phyloP scores from a whole-genome alignment of 2,329 filamentous ascomycete species.

The Tolypocladium capitatum region DNA sequence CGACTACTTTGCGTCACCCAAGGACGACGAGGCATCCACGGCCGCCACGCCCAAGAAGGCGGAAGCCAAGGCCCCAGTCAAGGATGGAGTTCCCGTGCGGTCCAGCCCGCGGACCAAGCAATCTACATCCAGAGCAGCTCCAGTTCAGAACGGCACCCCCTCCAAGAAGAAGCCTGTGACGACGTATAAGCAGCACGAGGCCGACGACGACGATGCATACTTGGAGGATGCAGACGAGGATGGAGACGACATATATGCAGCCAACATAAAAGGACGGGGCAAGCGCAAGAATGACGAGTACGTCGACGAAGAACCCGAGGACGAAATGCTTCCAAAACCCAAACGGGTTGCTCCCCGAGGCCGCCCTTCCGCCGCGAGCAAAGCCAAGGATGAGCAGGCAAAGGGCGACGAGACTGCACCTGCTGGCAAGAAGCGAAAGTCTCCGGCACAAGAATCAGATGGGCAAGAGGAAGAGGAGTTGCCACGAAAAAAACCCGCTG shows the following conservation, averaged over 20 bases:
- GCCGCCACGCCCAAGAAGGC: slow-evolving; percentile 25
- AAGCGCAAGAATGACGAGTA: slow-evolving; percentile 65
- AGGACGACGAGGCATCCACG: slow-evolving; percentile 24
- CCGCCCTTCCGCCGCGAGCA: slow-evolving; percentile 9
- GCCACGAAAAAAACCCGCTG: slow-evolving; percentile 44
- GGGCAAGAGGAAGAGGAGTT: slow-evolving; percentile 42
- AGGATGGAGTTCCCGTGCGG: slow-evolving; percentile 32
- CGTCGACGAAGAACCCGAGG: slow-evolving; percentile 59
- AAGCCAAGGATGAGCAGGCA: slow-evolving; percentile 9
- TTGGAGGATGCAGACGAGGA: slow-evolving; percentile 57
- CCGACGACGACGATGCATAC: slow-evolving; percentile 41
- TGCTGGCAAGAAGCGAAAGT: slow-evolving; percentile 43
- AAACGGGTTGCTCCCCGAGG: slow-evolving; percentile 40
- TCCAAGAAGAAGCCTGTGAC: slow-evolving; percentile 29
- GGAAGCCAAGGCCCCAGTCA: slow-evolving; percentile 22
- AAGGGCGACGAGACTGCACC: slow-evolving; percentile 19
- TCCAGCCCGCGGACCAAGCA: slow-evolving; percentile 38
- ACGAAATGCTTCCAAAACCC: slow-evolving; percentile 48
- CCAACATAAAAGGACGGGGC: slow-evolving; percentile 50
- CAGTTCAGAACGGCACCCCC: slow-evolving; percentile 16
- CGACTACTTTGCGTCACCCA: slow-evolving; percentile 42
- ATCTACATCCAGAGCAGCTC: slow-evolving; percentile 15
- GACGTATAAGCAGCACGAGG: slow-evolving; percentile 25
- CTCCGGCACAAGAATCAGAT: slow-evolving; percentile 38
- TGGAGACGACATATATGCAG: slow-evolving; percentile 72